Evolutionary conservation across 108 stramenopile genomes (phyloP), one percentile per base, ranked within the genome.

Genomic region (Cyclotella atomus): DNA sequence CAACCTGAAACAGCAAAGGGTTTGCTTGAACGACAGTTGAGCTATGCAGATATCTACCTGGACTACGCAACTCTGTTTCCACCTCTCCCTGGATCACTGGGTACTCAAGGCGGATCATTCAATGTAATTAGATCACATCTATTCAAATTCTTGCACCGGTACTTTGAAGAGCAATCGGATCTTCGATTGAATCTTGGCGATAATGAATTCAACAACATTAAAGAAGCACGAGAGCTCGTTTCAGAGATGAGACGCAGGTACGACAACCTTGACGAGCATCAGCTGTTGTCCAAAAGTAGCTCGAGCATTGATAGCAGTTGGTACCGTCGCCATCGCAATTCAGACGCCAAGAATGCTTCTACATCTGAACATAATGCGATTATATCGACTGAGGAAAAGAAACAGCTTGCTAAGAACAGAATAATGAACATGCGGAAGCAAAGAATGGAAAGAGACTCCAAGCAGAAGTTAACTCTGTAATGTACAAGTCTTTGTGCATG

Each of bases 111-210:
- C 3, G 94, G 94, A 5, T 85, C 80, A 30, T 89, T 88, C 59
- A 90, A 85, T 44, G 76, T 87, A 23, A 79, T 92, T 10, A 77
- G 92, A 19, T 88, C 89, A 0, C 98, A 99, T 77, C 62, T 97
- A 38, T 95, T 98, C 75, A 99, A 99, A 74, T 84, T 97, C 21
- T 68, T 98, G 5, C 87, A 95, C 84, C 85, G 95, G 4, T 95
- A 92, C 56, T 54, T 96, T 41, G 84, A 90, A 35, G 88, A 93
- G 19, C 77, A 93, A 67, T 65, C 79, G 17, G 97, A 97, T 53
- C 59, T 97, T 23, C 87, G 98, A n/a, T 75, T 83, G 19, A 53
- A 30, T 33, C 41, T 95, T 52, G 88, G 84, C 15, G 69, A 78
- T 20, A 61, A 74, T 28, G 55, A 38, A 10, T 23, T 77, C 25